Conservation (phyloP, 768 basidiomycete genomes). For the Scleroderma bovista region DNA sequence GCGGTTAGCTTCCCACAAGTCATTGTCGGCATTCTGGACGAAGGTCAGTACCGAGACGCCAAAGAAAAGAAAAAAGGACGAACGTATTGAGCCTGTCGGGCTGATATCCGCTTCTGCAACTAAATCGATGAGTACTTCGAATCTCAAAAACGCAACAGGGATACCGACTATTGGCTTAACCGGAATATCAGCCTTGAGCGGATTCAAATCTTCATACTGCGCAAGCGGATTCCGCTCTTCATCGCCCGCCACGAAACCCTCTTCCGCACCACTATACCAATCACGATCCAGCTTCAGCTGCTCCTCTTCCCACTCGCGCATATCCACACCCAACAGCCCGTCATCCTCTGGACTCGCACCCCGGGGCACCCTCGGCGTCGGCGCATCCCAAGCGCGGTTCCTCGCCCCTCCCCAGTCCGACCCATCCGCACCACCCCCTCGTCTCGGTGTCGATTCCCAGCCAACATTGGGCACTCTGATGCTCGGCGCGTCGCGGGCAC, state of each 20-base stretch:
- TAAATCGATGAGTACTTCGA: conserved; percentile 4
- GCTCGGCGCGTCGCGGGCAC: conserved; percentile 64
- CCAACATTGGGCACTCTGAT: conserved; percentile 87
- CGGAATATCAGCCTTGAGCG: conserved; percentile 66
- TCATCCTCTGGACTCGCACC: conserved; percentile 69
- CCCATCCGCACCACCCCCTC: conserved; percentile 46
- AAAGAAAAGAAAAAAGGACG: conserved; percentile 22
- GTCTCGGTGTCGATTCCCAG: conserved; percentile 91
- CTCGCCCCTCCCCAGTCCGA: conserved; percentile 57
- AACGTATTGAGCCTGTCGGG: conserved; percentile 94
- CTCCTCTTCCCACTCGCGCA: conserved; percentile 96
- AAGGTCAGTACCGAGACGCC: conserved; percentile 13
- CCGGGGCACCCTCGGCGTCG: conserved; percentile 66
- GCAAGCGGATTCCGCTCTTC: conserved; percentile 91
- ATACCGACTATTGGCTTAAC: conserved; percentile 64
- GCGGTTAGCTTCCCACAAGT: conserved; percentile 97
- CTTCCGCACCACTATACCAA: conserved; percentile 94
- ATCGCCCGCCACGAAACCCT: conserved; percentile 78
- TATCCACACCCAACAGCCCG: conserved; percentile 58
- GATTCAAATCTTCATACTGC: conserved; percentile 83
- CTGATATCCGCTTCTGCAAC: conserved; percentile 78
- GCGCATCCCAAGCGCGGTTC: conserved; percentile 72
- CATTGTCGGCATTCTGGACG: conserved; percentile 89
- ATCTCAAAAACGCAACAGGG: neutral
- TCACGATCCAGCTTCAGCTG: conserved; percentile 88